phyloP scores from a whole-genome alignment of 345 rosid genomes.

The Citrus cavaleriei region DNA sequence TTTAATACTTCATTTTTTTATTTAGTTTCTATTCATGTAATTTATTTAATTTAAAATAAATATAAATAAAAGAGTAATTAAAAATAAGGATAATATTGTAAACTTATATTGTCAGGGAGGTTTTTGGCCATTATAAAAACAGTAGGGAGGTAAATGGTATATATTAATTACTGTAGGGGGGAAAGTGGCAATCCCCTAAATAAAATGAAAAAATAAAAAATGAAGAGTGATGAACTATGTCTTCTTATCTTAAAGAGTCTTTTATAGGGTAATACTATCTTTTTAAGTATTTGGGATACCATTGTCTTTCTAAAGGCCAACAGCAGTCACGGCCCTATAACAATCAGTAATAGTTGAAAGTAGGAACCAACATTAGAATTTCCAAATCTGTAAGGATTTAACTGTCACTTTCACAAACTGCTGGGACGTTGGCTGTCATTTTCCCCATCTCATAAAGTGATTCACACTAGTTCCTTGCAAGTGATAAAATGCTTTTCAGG shows the following conservation, averaged over 20 bases:
- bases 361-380: not conserved
- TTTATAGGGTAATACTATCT: not conserved
- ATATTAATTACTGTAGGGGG: too few relatives aligned
- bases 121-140: too few relatives aligned
- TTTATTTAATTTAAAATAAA: too few relatives aligned
- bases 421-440: not conserved
- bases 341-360: not conserved
- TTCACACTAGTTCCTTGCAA: not conserved
- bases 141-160: too few relatives aligned
- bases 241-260: not conserved
- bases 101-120: too few relatives aligned
- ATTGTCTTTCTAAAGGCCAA: not conserved
- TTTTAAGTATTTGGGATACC: not conserved
- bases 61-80: too few relatives aligned
- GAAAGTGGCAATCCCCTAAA: too few relatives aligned
- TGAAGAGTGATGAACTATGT: not conserved
- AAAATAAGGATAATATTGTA: too few relatives aligned
- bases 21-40: too few relatives aligned
- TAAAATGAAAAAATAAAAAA: too few relatives aligned
- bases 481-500: not conserved
- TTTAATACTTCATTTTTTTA: too few relatives aligned
- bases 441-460: not conserved
- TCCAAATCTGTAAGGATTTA: not conserved
- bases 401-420: not conserved
- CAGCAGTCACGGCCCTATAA: not conserved